These are phyloP conservation scores for Thuidium tamariscinum DNA, from an alignment of 225 moss, liverwort and hornwort species.

Conservation along the genomic window DNA sequence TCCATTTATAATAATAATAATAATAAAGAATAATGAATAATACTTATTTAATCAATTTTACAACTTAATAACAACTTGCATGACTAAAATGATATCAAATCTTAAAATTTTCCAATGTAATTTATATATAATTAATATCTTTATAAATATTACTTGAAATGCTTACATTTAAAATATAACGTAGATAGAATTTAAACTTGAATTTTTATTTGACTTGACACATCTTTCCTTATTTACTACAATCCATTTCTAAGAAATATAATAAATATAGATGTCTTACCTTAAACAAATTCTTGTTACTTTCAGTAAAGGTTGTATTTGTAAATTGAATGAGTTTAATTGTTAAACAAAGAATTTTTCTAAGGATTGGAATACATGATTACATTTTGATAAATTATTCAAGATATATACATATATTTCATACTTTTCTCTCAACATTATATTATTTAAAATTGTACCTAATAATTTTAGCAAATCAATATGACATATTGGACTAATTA, in stretches of 20 bases:
- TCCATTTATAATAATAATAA: neutral
- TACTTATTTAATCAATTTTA: neutral
- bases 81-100: too few relatives aligned
- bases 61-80: neutral
- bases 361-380: too few relatives aligned
- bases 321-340: neutral
- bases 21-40: neutral
- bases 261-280: neutral
- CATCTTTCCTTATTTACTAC: rapidly evolving
- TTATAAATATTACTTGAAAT: neutral
- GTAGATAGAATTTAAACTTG: too few relatives aligned
- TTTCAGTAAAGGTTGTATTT: neutral
- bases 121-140: too few relatives aligned
- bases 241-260: neutral
- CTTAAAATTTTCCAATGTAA: neutral
- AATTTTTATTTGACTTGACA: neutral
- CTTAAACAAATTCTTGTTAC: neutral
- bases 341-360: rapidly evolving
- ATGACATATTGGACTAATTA: neutral
- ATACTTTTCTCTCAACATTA: too few relatives aligned
- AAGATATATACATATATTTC: neutral
- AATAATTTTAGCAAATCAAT: neutral
- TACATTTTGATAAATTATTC: neutral
- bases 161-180: neutral
- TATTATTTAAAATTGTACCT: too few relatives aligned